phyloP scores from a whole-genome alignment of 2,329 filamentous ascomycete species.

The Colletotrichum noveboracense region DNA sequence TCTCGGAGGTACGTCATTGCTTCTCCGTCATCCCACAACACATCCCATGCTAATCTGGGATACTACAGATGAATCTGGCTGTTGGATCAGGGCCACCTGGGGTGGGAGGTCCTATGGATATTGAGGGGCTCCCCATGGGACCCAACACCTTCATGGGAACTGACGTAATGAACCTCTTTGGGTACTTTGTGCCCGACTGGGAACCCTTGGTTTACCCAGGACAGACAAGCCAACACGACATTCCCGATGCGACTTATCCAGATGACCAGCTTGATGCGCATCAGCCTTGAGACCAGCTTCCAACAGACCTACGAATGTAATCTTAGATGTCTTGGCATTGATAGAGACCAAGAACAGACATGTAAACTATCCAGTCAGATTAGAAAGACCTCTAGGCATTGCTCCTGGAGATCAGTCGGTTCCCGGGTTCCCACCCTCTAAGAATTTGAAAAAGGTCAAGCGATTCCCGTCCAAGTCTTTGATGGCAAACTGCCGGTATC shows the following conservation, averaged over 20 bases:
- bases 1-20: not conserved
- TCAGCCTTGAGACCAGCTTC: not conserved
- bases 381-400: not conserved
- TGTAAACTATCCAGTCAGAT: not conserved
- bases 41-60: not conserved
- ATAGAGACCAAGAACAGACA: not conserved
- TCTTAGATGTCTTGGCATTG: not conserved
- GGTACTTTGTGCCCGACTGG: constrained; percentile 25
- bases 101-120: constrained; percentile 15
- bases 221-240: not conserved
- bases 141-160: constrained; percentile 21
- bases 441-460: constrained; percentile 6
- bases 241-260: not conserved
- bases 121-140: not conserved
- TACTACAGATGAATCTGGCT: not conserved
- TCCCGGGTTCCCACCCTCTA: constrained; percentile 3
- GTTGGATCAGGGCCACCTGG: not conserved
- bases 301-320: not conserved
- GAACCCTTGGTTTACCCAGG: constrained; percentile 24
- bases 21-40: too few species aligned
- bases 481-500: constrained; percentile 5
- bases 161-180: constrained; percentile 31
- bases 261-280: not conserved
- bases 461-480: not conserved
- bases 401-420: not conserved